phyloP scores from a whole-genome alignment of 306 rosid species.

The Lathyrus tuberosus region DNA sequence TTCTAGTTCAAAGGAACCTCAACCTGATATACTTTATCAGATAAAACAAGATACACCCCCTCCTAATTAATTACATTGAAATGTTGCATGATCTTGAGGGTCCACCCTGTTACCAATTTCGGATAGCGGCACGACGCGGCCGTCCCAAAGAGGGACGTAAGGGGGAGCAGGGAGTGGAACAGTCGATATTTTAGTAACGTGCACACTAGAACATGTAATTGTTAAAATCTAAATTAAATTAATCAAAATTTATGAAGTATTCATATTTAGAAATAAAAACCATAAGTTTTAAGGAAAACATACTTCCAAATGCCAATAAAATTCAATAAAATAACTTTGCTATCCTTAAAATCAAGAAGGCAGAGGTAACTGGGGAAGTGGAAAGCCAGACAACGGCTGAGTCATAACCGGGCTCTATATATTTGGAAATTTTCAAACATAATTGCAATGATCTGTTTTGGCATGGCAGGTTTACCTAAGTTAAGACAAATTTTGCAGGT shows the following conservation, averaged over 20 bases:
- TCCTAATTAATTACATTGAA: background rate
- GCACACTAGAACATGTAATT: no score
- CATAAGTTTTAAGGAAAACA: no score
- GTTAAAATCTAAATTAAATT: no score
- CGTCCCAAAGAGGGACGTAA: no score
- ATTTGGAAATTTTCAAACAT: slow-evolving; percentile 4
- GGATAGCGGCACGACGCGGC: no score
- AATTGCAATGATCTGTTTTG: slow-evolving; percentile 12
- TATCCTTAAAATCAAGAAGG: background rate
- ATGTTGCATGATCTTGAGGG: background rate
- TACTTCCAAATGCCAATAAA: no score
- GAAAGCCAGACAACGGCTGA: slow-evolving; percentile 10
- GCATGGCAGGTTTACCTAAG: background rate
- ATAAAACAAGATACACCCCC: background rate
- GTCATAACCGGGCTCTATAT: slow-evolving; percentile 11
- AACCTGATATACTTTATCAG: background rate
- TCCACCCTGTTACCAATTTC: no score
- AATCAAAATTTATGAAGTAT: no score
- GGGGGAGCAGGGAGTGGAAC: no score
- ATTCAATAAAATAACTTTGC: no score
- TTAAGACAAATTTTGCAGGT: slow-evolving; percentile 57
- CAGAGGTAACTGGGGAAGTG: background rate
- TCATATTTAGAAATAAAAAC: no score
- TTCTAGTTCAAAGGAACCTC: background rate
- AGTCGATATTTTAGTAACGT: no score